These are phyloP conservation scores for Pseudogymnoascus sp. DNA, from an alignment of 2,329 filamentous ascomycete genomes.

Conservation along the genomic window DNA sequence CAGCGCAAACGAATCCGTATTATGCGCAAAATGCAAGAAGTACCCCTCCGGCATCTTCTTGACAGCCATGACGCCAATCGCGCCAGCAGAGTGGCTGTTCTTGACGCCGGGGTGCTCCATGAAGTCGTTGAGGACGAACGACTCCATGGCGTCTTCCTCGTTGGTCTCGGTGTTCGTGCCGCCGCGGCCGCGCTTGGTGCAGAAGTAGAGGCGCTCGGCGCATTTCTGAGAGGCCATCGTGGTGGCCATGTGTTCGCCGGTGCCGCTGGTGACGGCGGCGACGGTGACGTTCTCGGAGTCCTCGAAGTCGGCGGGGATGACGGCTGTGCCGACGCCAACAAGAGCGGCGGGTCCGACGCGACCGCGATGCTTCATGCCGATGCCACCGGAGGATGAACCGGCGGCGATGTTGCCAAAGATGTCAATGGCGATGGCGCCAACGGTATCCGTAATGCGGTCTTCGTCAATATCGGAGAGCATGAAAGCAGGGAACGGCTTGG, in stretches of 20 bases:
- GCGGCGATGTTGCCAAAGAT: constrained; percentile 80
- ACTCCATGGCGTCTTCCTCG: constrained; percentile 70
- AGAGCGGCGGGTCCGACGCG: constrained; percentile 87
- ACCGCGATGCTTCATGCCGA: constrained; percentile 95
- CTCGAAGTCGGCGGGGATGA: constrained; percentile 66
- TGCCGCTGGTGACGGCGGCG: constrained; percentile 84
- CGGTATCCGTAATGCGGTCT: constrained; percentile 76
- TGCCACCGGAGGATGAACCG: constrained; percentile 91
- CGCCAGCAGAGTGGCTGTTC: constrained; percentile 71
- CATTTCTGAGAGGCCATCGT: constrained; percentile 84
- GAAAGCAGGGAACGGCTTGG: background rate
- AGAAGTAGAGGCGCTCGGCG: constrained; percentile 74
- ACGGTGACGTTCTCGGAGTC: constrained; percentile 65
- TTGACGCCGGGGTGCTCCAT: constrained; percentile 83
- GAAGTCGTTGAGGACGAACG: constrained; percentile 82
- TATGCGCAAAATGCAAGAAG: constrained; percentile 90
- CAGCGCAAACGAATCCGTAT: constrained; percentile 81
- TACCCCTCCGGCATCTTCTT: constrained; percentile 73
- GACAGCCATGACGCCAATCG: constrained; percentile 83
- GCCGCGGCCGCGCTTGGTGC: constrained; percentile 49
- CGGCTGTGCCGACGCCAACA: constrained; percentile 81
- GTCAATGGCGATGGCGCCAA: constrained; percentile 92
- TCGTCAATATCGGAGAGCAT: constrained; percentile 29
- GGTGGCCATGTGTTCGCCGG: constrained; percentile 95
- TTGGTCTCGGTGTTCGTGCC: constrained; percentile 58